These are phyloP conservation scores for Colletotrichum musicola DNA, from an alignment of 2,329 filamentous ascomycete genomes.

Conservation along the genomic window DNA sequence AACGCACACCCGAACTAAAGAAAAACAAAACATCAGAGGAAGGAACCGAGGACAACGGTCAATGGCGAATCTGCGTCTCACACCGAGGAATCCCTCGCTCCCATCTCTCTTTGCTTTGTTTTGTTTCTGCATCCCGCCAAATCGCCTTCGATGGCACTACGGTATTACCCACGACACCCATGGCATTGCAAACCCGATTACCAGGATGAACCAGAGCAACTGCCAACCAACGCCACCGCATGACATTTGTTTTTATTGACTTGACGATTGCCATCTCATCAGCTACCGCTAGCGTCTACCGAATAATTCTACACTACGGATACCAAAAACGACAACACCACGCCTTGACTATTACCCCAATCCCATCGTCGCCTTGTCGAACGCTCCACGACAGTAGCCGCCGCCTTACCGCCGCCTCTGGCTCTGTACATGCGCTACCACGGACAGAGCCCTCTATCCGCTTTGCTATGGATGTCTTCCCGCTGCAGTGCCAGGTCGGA, in stretches of 20 bases:
- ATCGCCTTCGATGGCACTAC: background rate
- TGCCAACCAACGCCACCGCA: constrained; percentile 7
- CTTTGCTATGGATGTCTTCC: background rate
- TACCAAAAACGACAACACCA: background rate
- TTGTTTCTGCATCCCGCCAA: background rate
- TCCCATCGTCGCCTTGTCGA: constrained; percentile 1
- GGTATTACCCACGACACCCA: background rate
- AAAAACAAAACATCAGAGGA: background rate
- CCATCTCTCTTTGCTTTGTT: background rate
- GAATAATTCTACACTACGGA: background rate
- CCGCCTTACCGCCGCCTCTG: constrained; percentile 9
- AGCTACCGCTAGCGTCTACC: constrained; percentile 11
- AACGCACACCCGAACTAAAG: constrained; percentile 24
- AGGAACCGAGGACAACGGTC: constrained; percentile 2
- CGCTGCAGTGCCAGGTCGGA: constrained; percentile 16
- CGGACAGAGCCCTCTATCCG: too few relatives aligned
- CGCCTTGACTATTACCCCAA: background rate
- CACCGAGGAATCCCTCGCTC: background rate
- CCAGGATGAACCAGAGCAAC: constrained; percentile 12
- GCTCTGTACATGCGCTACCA: too few relatives aligned
- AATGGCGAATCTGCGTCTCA: constrained; percentile 3
- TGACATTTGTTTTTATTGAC: constrained; percentile 32
- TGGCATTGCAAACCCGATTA: constrained; percentile 8
- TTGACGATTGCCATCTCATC: constrained; percentile 22
- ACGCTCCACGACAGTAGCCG: constrained; percentile 16